These are phyloP conservation scores for Macadamia tetraphylla DNA, from an alignment of 164 flowering plant species.

Conservation along the genomic window DNA sequence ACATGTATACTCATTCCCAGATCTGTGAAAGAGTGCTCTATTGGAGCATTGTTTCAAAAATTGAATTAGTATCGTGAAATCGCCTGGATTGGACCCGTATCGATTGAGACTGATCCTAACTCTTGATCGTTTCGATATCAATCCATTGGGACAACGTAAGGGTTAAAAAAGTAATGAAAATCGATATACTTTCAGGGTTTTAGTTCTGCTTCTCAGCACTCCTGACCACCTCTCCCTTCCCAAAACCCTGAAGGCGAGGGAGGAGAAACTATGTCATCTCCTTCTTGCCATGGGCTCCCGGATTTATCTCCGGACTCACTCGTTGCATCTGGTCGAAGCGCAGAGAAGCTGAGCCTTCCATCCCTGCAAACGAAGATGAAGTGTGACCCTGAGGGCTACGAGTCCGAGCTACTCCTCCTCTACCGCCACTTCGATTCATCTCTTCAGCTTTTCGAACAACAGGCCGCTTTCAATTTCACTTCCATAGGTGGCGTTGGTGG, in stretches of 20 bases:
- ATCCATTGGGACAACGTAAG: no score
- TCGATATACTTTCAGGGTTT: background rate
- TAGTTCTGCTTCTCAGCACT: no score
- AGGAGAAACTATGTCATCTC: background rate
- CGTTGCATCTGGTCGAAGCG: slow-evolving; percentile 51
- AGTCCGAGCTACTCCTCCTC: slow-evolving; percentile 51
- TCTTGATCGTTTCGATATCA: no score
- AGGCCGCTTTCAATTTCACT: slow-evolving; percentile 48
- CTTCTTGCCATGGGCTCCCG: slow-evolving; percentile 4
- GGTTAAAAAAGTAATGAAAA: no score
- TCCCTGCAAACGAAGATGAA: slow-evolving; percentile 83
- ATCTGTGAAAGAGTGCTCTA: no score
- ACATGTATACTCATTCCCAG: no score
- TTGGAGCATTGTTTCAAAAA: no score
- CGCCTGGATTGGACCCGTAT: no score
- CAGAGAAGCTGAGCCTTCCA: slow-evolving; percentile 73
- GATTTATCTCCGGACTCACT: slow-evolving; percentile 31
- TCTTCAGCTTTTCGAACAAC: slow-evolving; percentile 62
- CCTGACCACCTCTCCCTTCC: no score
- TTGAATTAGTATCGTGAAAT: no score
- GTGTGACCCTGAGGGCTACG: slow-evolving; percentile 81
- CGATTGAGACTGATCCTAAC: no score
- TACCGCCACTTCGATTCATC: slow-evolving; percentile 67
- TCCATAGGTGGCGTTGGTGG: slow-evolving; percentile 38
- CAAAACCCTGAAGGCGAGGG: background rate